A percentile compares a stretch with the other conserved stretches of the same genome.
Evolutionary conservation across 805 yeast species (phyloP).

Genomic region (Sungouiella blattae): DNA sequence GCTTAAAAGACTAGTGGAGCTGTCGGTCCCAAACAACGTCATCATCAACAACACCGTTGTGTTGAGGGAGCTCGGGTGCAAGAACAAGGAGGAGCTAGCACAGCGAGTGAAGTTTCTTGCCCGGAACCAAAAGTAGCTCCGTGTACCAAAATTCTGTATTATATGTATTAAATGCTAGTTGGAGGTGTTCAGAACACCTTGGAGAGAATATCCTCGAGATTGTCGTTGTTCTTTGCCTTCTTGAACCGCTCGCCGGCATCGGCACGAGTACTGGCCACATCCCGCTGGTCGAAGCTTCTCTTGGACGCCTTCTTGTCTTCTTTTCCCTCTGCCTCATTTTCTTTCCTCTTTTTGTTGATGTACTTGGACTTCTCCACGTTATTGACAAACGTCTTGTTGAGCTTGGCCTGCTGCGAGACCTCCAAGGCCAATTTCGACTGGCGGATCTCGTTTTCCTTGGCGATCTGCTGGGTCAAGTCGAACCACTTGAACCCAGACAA

Average conservation of each 20-base stretch:
- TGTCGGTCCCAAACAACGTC: slow-evolving; percentile 24
- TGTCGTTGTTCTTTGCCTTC: slow-evolving; percentile 35
- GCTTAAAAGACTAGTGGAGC: slow-evolving; percentile 25
- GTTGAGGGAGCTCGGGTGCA: slow-evolving; percentile 24
- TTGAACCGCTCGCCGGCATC: slow-evolving; percentile 51
- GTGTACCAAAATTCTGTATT: background rate
- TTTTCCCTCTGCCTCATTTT: slow-evolving; percentile 7
- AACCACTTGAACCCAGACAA: slow-evolving; percentile 92
- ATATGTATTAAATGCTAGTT: background rate
- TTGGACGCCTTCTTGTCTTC: slow-evolving; percentile 2
- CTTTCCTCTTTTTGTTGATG: slow-evolving; percentile 51
- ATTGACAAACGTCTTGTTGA: slow-evolving; percentile 77
- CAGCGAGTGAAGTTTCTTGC: slow-evolving; percentile 21
- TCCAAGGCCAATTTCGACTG: slow-evolving; percentile 86
- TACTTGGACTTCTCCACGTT: slow-evolving; percentile 86
- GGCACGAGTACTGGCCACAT: slow-evolving; percentile 63
- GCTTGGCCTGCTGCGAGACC: slow-evolving; percentile 80
- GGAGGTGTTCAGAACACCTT: slow-evolving; percentile 42
- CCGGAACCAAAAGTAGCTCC: background rate
- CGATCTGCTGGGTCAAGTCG: slow-evolving; percentile 88
- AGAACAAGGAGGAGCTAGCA: slow-evolving; percentile 25
- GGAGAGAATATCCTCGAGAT: slow-evolving; percentile 47
- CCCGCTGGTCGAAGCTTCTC: slow-evolving; percentile 68
- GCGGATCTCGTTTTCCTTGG: slow-evolving; percentile 83
- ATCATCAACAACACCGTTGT: slow-evolving; percentile 28